Percentiles rank a stretch among this genome's conserved stretches.
These are phyloP conservation scores for Cladophialophora yegresii DNA, from an alignment of 2,329 filamentous ascomycete species.

Conservation along the genomic window DNA sequence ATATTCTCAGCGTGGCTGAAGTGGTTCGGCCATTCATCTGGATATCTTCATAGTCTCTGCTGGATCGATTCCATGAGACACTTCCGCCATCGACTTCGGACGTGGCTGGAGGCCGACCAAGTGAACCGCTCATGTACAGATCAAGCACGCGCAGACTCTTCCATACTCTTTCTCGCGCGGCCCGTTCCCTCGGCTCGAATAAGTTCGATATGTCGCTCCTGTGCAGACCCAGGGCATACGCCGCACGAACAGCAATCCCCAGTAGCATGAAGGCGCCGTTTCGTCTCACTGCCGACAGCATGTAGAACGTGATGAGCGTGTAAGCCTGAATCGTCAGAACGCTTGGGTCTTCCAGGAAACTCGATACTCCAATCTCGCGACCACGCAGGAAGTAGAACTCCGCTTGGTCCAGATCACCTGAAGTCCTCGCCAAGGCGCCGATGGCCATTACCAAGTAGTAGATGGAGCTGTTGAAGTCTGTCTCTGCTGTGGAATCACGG, in stretches of 20 bases:
- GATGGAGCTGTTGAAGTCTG: conserved; percentile 50
- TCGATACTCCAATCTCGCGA: conserved; percentile 48
- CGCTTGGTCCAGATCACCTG: conserved; percentile 46
- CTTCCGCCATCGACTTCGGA: conserved; percentile 51
- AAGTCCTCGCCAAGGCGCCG: conserved; percentile 44
- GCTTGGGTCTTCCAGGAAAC: conserved; percentile 54
- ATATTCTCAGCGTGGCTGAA: conserved; percentile 50
- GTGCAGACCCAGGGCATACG: conserved; percentile 57
- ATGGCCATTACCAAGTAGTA: conserved; percentile 57
- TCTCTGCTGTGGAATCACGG: conserved; percentile 39
- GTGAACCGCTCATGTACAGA: conserved; percentile 53
- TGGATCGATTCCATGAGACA: conserved; percentile 35
- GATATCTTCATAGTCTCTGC: conserved; percentile 42
- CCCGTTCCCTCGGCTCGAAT: conserved; percentile 48
- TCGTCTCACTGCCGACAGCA: conserved; percentile 55
- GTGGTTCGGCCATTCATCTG: conserved; percentile 46
- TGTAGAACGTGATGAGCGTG: conserved; percentile 54
- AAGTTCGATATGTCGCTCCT: conserved; percentile 55
- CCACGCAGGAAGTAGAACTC: conserved; percentile 54
- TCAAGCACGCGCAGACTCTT: conserved; percentile 57
- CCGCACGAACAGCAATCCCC: conserved; percentile 54
- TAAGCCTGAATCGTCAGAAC: conserved; percentile 56
- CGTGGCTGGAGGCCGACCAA: conserved; percentile 57
- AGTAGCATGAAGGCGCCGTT: conserved; percentile 58
- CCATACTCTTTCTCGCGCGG: conserved; percentile 54